phyloP scores from a whole-genome alignment of 2,329 filamentous ascomycete genomes.

The Pseudogymnoascus sp. region DNA sequence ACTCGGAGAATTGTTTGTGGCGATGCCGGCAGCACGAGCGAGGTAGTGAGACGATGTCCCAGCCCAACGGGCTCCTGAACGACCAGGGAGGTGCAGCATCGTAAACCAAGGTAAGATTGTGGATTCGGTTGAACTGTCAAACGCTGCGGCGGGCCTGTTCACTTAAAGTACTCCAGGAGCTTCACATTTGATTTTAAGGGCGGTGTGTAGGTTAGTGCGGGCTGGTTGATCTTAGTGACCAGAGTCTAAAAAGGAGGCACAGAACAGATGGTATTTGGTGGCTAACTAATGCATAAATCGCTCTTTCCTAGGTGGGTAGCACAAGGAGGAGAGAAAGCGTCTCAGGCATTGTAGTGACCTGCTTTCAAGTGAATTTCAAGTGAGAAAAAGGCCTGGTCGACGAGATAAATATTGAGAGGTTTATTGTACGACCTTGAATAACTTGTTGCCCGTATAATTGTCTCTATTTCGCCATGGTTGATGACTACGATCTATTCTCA shows the following conservation, averaged over 20 bases:
- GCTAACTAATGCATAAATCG: constrained; percentile 5
- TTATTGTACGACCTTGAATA: not conserved
- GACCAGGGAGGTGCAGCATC: not conserved
- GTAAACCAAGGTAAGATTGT: not conserved
- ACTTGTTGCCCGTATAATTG: not conserved
- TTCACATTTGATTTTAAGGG: not conserved
- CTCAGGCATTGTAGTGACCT: not conserved
- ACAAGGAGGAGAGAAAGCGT: not conserved
- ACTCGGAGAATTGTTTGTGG: not conserved
- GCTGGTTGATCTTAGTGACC: not conserved
- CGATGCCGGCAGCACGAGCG: not conserved
- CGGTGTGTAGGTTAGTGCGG: not conserved
- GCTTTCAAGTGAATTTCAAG: not conserved
- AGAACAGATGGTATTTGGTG: not conserved
- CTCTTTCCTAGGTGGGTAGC: not conserved
- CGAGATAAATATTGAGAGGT: not conserved
- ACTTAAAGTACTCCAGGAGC: not conserved
- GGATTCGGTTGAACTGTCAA: not conserved
- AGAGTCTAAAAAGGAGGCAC: not conserved
- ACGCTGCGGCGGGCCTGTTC: not conserved
- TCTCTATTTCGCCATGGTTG: not conserved
- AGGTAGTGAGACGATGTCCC: not conserved
- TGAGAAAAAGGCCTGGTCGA: not conserved
- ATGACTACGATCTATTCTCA: not conserved
- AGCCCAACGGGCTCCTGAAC: not conserved